Base-by-base conservation (phyloP, 257 asterid genomes). In the Fraxinus quadrangulata region DNA sequence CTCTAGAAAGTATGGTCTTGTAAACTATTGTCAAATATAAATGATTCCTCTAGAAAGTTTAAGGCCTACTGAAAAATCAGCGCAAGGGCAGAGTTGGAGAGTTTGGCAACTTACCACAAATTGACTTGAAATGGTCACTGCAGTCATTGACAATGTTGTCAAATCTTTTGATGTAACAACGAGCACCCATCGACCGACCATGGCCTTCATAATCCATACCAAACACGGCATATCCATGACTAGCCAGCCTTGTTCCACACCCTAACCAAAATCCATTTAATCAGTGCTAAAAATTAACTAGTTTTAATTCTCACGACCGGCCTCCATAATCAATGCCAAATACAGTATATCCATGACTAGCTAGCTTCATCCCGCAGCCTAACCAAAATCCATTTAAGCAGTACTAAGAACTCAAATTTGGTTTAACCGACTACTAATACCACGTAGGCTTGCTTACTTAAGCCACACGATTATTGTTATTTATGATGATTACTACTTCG, bases 191-290 rank as follows among this genome's bases (percentile, higher is more conserved):
- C 8, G 99, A 95, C 75, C 90, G 92, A 17, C 99, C 99, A 70
- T 93, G 98, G 5, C 99, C 99, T 90, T 93, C 98, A 21, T 95
- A 92, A 78, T 94, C 99, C 6, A 94, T 82, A 9, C 97, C 99
- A 33, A 92, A 90, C 75, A 94, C 98, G 0, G 90, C 97, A 14
- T 91, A 94, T 3, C 97, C 99, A 19, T 83, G 70, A 33, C 85
- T 82, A 1, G 98, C 97, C 19, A 94, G 86, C 85, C 79, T 90
- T 51, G 79, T 84, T 65, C 97, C 99, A 63, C 90, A 89, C 36
- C 96, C 99, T 94, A 78, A 63, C 13, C 68, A 71, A n/a, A 69
- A 67, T 26, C 34, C 36, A 63, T 23, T 63, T 63, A 54, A 54
- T 6, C 65, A 54, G 26, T 6, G 7, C 11, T 49, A 49, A 49